Evolutionary conservation across 768 basidiomycete genomes (phyloP), one percentile per base, ranked within the genome.

Genomic region (Suillus plorans): DNA sequence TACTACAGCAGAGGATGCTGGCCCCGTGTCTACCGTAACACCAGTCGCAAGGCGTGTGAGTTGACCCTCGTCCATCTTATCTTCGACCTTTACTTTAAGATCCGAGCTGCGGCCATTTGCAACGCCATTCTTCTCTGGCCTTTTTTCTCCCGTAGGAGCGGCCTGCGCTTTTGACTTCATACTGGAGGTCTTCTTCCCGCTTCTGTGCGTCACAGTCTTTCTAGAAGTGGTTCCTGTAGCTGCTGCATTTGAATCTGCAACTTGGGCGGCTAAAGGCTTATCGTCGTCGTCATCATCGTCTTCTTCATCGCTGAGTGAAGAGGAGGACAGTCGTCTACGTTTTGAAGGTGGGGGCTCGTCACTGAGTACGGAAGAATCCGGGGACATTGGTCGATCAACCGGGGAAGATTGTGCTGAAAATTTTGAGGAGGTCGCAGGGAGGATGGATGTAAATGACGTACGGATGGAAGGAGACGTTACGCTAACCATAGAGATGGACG

Each of bases 1-100:
- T 74, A 89, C 87, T 64, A 78, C 80, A 62, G 83, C 74, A 20
- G 84, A 79, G 65, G 77, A 68, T 66, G 79, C 69, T 67, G 78
- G 80, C 31, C 80, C 82, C 9, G 88, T 82, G 72, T 95, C 92
- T 4, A 94, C 83, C 3, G 92, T 89, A 7, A 92, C 88, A 36
- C 92, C 93, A 18, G 90, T 91, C 18, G 89, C 89, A 61, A 96
- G 81, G 47, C 92, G 85, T 56, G 85, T 86, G 20, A 94, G 76
- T 72, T 94, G 91, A 37, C 84, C 82, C 70, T 91, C 91, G 58
- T 92, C 89, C 83, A 94, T 85, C 73, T 86, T 88, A 57, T 91
- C 92, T 73, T 94, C 92, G 2, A 89, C 74, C 72, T 91, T 92
- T 66, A 91, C 79, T 67, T 82, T 83, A 7, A 82, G 64, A 25